Base-by-base conservation (phyloP, 1,139 yeast genomes). In the Lodderomyces metapsilosis region DNA sequence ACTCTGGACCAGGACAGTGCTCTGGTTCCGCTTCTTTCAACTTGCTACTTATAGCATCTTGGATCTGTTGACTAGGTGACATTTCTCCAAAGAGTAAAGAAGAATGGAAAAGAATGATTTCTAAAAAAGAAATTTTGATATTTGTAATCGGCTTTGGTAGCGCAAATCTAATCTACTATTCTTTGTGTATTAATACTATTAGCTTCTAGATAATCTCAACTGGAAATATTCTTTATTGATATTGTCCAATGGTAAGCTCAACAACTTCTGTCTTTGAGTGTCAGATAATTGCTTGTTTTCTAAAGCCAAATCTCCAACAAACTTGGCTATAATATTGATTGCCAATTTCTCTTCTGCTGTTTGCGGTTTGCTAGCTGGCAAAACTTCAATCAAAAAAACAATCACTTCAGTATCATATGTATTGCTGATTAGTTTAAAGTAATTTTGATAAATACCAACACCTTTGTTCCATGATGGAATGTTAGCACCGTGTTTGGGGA, bases 1-100 rank as follows among this genome's bases (percentile, higher is more conserved):
- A 86, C 58, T 91, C 96, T 1, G 98, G 96, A 0, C 98, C 99
- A 0, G 98, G 98, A 68, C 99, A 92, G 63, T 92, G 98, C 56
- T 89, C 97, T 2, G 97, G 96, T 54, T 85, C 89, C 2, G 87
- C 84, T 0, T 78, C 78, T 39, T 57, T 54, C 22, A 71, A 59
- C 47, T 64, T 61, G 3, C 64, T 44, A 13, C 53, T 45, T 15
- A 41, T 47, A 40, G 43, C 38, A 23, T 48, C 50, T 39, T 36
- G 13, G 2, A n/a, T 30, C n/a, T 37, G 36, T 31, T 44, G 48
- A 30, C 59, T 48, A 13, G 66, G 66, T 18, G 64, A 52, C 66
- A 61, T 61, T 6, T 32, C 22, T 37, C 7, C 8, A 25, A 8
- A 25, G n/a, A 18, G 27, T 22, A 4, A 5, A 30, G 9, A 10